Evolutionary conservation across 371 early-diverging fungal species (phyloP), one percentile per base, ranked within the genome.

Genomic region (Actinomortierella wolfii): DNA sequence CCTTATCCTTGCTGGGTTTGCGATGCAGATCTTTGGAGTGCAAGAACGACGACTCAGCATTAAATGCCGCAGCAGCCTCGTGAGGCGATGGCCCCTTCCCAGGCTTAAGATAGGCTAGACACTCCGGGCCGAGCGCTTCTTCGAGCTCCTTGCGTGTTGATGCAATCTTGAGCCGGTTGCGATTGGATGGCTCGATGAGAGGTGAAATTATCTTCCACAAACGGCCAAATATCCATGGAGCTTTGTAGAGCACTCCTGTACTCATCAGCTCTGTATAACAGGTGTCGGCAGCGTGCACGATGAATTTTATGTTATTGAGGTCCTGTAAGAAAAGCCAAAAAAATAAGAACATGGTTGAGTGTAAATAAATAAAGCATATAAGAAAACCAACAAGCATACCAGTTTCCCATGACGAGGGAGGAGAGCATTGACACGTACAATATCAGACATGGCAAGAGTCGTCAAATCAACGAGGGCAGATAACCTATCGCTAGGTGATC

Each of bases 201-300:
- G 92, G 91, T 15, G 85, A 80, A 49, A 91, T 86, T 68, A 89
- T 75, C 53, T 79, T 86, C 88, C 88, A 92, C 26, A 90, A 82
- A 62, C 93, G 89, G 26, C 88, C 86, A 76, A 94, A 94, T 45
- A 92, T 78, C 94, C 94, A 95, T 15, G 95, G 95, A 0, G 94
- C 94, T 58, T 87, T 88, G 66, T 94, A 87, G 46, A 95, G 83
- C 7, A 90, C 81, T 51, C 86, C 84, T 1, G 78, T 68, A n/a
- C 91, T 93, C 11, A 94, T 80, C 3, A 86, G 81, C 59, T 94
- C 95, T 13, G 95, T 96, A 59, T 95, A 94, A 64, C 89, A 92
- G 3, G 85, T 82, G 66, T 95, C 89, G 39, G 93, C 85, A 56
- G 86, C 87, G 50, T 78, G 79, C 50, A 93, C 74, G 45, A 94